phyloP scores from a whole-genome alignment of 2,329 filamentous ascomycete species.

The Madurella fahalii region DNA sequence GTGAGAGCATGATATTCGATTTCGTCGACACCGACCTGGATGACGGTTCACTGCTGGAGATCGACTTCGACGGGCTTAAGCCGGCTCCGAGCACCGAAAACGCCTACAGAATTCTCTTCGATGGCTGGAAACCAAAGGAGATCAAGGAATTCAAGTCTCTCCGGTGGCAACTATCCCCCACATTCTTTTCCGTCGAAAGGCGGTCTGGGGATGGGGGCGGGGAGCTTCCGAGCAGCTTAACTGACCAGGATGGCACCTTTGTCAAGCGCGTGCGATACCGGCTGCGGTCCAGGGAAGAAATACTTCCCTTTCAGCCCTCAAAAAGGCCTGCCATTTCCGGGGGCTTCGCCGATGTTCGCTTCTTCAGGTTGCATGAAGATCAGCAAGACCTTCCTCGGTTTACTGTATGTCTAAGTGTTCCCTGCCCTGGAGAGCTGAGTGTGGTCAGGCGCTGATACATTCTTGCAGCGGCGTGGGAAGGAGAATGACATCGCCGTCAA shows the following conservation, averaged over 20 bases:
- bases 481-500: conserved; percentile 3
- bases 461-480: not conserved
- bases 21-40: conserved; percentile 2
- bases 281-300: not conserved
- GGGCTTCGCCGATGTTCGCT: not conserved
- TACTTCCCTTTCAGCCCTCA: not conserved
- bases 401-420: not conserved
- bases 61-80: not conserved
- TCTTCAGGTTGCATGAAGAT: conserved; percentile 4
- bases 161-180: conserved; percentile 7
- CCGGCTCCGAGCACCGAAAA: not conserved
- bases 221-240: not conserved
- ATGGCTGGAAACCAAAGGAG: not conserved
- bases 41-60: not conserved
- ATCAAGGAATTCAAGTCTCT: not conserved
- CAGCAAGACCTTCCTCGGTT: conserved; percentile 2
- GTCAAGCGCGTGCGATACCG: not conserved
- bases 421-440: too few relatives aligned
- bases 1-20: not conserved
- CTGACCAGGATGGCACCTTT: not conserved
- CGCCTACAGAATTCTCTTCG: not conserved
- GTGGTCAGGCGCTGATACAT: not conserved
- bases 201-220: not conserved
- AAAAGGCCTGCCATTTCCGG: not conserved
- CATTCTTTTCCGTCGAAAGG: not conserved